Conservation (phyloP, 2,329 filamentous ascomycete species). For the Coccinonectria pachysandricola region DNA sequence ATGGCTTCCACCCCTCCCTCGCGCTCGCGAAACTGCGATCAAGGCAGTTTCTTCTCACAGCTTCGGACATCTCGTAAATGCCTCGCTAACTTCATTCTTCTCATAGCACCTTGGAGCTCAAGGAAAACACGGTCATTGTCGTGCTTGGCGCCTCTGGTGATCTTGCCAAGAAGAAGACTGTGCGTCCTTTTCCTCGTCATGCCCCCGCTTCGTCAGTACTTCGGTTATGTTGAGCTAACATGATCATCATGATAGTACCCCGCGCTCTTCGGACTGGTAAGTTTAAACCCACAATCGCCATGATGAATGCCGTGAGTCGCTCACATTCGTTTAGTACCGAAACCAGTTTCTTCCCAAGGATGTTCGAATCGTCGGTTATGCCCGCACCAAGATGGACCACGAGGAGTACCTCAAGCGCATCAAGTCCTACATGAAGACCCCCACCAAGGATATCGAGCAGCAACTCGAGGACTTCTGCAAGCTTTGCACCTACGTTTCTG, state of each 20-base stretch:
- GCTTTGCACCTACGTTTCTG: conserved; percentile 88
- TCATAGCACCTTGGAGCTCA: conserved; percentile 68
- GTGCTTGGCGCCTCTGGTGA: conserved; percentile 96
- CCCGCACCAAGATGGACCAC: conserved; percentile 98
- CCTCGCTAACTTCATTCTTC: conserved; percentile 4
- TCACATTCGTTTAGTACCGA: conserved; percentile 58
- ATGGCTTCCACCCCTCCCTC: too few species aligned
- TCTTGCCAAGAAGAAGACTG: conserved; percentile 99
- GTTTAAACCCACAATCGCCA: conserved; percentile 27
- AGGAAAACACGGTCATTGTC: conserved; percentile 95
- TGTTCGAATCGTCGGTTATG: conserved; percentile 96
- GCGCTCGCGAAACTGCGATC: too few species aligned
- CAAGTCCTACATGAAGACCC: conserved; percentile 97
- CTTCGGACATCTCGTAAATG: too few species aligned
- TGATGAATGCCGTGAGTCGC: conserved; percentile 2
- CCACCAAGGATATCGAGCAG: conserved; percentile 93
- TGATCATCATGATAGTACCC: conserved; percentile 57
- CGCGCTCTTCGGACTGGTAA: conserved; percentile 90
- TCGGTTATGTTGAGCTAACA: conserved; percentile 12
- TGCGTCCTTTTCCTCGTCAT: conserved; percentile 32
- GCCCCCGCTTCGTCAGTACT: conserved; percentile 8
- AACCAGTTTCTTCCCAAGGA: conserved; percentile 98
- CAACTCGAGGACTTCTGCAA: conserved; percentile 84
- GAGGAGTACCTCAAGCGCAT: conserved; percentile 89
- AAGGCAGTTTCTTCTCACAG: too few species aligned